A percentile compares a stretch with the other conserved stretches of the same genome.
Evolutionary conservation across 177 flowering plant genomes (phyloP).

Genomic region (Vitis hybrid): DNA sequence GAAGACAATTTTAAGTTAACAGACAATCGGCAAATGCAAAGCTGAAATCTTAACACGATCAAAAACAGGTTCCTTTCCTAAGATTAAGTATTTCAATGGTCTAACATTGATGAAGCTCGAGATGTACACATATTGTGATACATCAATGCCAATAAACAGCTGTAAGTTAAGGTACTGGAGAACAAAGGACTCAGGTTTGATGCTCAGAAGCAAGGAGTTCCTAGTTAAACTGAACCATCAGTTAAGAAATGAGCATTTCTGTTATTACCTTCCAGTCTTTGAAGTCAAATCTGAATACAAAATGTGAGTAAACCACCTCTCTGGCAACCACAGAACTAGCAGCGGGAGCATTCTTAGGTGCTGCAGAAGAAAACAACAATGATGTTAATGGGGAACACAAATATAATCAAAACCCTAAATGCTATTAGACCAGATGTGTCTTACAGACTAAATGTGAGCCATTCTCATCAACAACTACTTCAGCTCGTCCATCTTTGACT

Average conservation of each 20-base stretch:
- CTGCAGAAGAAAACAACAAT: constrained; percentile 33
- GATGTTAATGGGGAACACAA: not conserved
- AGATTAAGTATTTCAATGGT: too few species aligned
- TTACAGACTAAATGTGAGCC: constrained; percentile 74
- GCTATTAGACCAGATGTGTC: constrained; percentile 14
- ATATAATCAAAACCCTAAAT: not conserved
- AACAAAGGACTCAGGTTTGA: not conserved
- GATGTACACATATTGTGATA: not conserved
- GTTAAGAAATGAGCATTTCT: not conserved
- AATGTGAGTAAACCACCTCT: constrained; percentile 64
- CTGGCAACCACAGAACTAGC: constrained; percentile 44
- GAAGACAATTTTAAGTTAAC: too few species aligned
- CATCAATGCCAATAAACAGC: too few species aligned
- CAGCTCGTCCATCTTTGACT: constrained; percentile 84
- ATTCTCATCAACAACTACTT: constrained; percentile 47
- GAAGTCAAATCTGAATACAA: constrained; percentile 79
- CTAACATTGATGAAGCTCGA: not conserved
- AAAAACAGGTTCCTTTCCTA: too few species aligned
- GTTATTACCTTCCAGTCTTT: constrained; percentile 82
- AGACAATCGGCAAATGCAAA: too few species aligned
- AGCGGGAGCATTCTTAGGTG: constrained; percentile 89
- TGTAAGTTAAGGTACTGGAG: too few species aligned
- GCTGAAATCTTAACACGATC: too few species aligned
- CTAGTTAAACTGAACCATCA: too few species aligned
- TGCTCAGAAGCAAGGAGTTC: not conserved